Evolutionary conservation across 768 basidiomycete species (phyloP).

Genomic region (Steccherinum ochraceum): DNA sequence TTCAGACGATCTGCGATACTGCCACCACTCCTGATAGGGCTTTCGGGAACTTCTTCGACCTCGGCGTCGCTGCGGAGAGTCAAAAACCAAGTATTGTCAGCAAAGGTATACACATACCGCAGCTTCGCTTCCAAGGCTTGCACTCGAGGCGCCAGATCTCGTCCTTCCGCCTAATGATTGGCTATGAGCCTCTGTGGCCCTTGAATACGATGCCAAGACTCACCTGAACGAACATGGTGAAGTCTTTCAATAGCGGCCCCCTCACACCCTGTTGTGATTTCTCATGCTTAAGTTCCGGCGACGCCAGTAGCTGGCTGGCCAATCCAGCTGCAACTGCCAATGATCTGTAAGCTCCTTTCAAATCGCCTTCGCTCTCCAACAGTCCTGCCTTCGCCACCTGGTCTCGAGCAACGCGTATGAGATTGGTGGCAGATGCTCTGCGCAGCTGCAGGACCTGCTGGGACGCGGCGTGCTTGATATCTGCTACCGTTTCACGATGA

Average conservation of each 20-base stretch:
- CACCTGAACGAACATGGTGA: conserved; percentile 62
- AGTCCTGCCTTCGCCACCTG: conserved; percentile 49
- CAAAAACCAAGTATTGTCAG: conserved; percentile 5
- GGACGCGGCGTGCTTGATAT: conserved; percentile 43
- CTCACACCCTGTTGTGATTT: conserved; percentile 38
- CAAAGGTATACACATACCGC: conserved; percentile 18
- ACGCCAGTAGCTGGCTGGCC: conserved; percentile 51
- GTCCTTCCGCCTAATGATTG: conserved; percentile 34
- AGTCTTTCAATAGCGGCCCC: conserved; percentile 55
- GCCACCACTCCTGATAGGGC: conserved; percentile 37
- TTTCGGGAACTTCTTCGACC: conserved; percentile 10
- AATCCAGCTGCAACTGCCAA: conserved; percentile 59
- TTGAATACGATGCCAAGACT: conserved; percentile 15
- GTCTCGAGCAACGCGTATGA: conserved; percentile 57
- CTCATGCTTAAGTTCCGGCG: conserved; percentile 48
- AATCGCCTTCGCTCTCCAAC: conserved; percentile 50
- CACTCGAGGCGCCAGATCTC: conserved; percentile 32
- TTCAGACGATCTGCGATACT: conserved; percentile 80
- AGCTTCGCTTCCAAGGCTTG: conserved; percentile 41
- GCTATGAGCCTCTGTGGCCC: no score
- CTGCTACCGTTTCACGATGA: conserved; percentile 28
- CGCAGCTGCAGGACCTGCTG: conserved; percentile 42
- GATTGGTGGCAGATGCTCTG: conserved; percentile 51
- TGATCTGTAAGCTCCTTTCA: conserved; percentile 52
- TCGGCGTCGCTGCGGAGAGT: conserved; percentile 8